phyloP scores from a whole-genome alignment of 2,329 filamentous ascomycete species.

The Exophiala viscosa region DNA sequence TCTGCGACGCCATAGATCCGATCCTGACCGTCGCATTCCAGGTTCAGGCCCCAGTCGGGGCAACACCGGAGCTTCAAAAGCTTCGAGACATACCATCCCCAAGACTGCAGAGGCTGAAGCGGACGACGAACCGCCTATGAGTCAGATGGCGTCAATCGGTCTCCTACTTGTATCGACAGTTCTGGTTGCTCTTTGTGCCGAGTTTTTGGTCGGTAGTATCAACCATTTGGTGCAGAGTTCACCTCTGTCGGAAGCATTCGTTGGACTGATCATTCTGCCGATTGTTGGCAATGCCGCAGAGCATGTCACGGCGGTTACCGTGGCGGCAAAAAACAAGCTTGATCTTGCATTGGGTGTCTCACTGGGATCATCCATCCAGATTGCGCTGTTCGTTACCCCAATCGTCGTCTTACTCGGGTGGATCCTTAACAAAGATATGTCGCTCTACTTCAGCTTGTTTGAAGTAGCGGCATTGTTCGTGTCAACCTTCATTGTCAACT shows the following conservation, averaged over 20 bases:
- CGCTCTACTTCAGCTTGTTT: constrained; percentile 80
- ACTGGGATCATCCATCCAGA: constrained; percentile 63
- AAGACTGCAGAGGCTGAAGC: constrained; percentile 3
- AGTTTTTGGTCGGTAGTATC: constrained; percentile 61
- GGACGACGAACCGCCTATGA: constrained; percentile 58
- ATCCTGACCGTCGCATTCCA: constrained; percentile 34
- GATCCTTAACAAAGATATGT: constrained; percentile 63
- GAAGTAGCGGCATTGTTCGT: constrained; percentile 67
- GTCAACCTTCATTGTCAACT: constrained; percentile 53
- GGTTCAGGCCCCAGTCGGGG: not conserved
- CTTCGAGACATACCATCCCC: constrained; percentile 2
- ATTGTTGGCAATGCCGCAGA: constrained; percentile 66
- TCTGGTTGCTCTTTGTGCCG: constrained; percentile 72
- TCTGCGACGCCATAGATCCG: constrained; percentile 46
- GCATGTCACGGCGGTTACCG: constrained; percentile 61
- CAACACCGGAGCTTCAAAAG: not conserved
- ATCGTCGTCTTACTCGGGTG: constrained; percentile 61
- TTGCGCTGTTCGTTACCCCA: constrained; percentile 60
- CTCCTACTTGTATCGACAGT: constrained; percentile 69
- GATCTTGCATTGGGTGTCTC: constrained; percentile 64
- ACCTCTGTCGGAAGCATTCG: constrained; percentile 55
- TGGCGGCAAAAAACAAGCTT: constrained; percentile 64
- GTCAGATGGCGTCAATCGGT: constrained; percentile 65
- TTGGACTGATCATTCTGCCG: constrained; percentile 61
- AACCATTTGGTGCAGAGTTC: constrained; percentile 49